Conservation (phyloP, 2,329 filamentous ascomycete genomes). For the Teratosphaeria epicoccoides region DNA sequence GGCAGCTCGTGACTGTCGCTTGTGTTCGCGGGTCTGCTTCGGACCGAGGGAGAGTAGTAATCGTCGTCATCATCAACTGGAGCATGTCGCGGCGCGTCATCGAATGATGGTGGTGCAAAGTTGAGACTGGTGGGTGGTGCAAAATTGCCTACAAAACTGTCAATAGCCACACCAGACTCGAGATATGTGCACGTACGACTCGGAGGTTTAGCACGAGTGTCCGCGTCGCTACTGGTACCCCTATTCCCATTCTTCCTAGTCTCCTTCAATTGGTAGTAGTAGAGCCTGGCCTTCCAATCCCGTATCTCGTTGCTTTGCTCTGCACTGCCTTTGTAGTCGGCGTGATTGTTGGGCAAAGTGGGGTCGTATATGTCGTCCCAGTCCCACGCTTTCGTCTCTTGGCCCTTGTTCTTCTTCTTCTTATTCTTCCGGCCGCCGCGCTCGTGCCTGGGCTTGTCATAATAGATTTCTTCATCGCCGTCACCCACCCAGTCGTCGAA, state of each 20-base stretch:
- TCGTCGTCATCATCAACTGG: conserved; percentile 7
- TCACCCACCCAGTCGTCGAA: conserved; percentile 79
- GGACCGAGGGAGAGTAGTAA: conserved; percentile 17
- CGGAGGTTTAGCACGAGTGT: conserved; percentile 11
- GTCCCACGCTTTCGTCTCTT: conserved; percentile 40
- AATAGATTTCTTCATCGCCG: conserved; percentile 69
- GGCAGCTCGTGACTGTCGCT: conserved; percentile 41
- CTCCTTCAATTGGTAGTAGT: conserved; percentile 53
- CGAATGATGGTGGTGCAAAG: conserved; percentile 16
- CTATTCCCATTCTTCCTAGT: conserved; percentile 29
- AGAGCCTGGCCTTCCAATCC: conserved; percentile 77
- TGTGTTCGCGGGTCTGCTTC: conserved; percentile 33
- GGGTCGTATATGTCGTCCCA: conserved; percentile 93
- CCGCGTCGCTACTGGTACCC: conserved; percentile 29
- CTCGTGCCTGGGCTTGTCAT: conserved; percentile 53
- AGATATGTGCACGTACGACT: not conserved
- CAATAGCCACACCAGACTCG: not conserved
- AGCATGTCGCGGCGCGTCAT: conserved; percentile 4
- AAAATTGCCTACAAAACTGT: conserved; percentile 17
- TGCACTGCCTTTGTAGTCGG: conserved; percentile 74
- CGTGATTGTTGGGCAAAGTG: conserved; percentile 67
- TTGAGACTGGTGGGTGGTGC: conserved; percentile 13
- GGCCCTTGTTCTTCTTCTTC: conserved; percentile 47
- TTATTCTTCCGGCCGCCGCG: conserved; percentile 70
- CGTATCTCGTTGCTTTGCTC: conserved; percentile 69